A percentile compares a stretch with the other conserved stretches of the same genome.
Conservation (phyloP, 768 basidiomycete species). For the Melanogaster broomeanus region DNA sequence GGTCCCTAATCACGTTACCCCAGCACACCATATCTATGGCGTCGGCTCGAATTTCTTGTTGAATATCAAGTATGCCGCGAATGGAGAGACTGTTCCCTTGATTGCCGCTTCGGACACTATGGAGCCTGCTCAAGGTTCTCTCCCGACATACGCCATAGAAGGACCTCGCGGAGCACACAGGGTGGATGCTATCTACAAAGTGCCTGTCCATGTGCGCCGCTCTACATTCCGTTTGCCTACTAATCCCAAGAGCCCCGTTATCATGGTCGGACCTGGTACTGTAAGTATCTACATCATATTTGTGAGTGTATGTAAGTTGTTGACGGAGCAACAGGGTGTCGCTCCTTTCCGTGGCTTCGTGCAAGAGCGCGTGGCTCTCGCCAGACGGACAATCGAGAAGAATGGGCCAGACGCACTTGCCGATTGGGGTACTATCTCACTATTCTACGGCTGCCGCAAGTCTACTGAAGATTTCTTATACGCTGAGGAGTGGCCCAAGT, state of each 20-base stretch:
- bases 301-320: background rate
- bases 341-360: conserved; percentile 99
- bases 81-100: conserved; percentile 54
- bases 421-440: conserved; percentile 93
- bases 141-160: conserved; percentile 81
- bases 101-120: conserved; percentile 35
- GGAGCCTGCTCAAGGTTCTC: conserved; percentile 40
- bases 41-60: conserved; percentile 94
- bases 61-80: conserved; percentile 81
- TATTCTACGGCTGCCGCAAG: conserved; percentile 96
- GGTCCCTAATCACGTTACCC: conserved; percentile 49
- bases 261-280: conserved; percentile 99
- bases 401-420: conserved; percentile 90
- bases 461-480: conserved; percentile 92
- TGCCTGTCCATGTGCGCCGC: conserved; percentile 92
- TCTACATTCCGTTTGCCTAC: conserved; percentile 98
- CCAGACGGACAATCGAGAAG: conserved; percentile 92
- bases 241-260: conserved; percentile 96
- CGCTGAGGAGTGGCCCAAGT: conserved; percentile 92
- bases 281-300: conserved; percentile 49
- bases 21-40: conserved; percentile 76
- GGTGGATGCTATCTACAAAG: conserved; percentile 70
- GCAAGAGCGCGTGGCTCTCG: conserved; percentile 96
- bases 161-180: conserved; percentile 89
- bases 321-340: conserved; percentile 68